Percentiles rank a stretch among this genome's conserved stretches.
phyloP scores from a whole-genome alignment of 192 early-diverging fungal genomes.

The Backusella tarrabulga region DNA sequence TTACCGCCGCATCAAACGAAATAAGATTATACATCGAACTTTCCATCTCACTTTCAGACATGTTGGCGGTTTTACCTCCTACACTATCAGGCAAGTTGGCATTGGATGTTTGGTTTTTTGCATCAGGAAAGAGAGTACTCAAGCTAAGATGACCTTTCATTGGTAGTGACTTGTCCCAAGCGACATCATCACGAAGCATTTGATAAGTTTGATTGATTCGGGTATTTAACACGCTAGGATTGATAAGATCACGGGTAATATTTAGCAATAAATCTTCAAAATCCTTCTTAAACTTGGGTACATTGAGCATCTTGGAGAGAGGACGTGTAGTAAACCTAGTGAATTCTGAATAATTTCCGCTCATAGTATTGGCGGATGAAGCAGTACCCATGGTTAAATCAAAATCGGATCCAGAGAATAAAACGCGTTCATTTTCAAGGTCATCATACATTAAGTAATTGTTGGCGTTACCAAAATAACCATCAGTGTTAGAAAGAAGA shows the following conservation, averaged over 20 bases:
- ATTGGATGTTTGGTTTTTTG: too few relatives aligned
- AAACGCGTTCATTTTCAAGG: background rate
- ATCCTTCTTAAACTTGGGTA: background rate
- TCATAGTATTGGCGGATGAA: background rate
- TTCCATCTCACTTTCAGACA: too few relatives aligned
- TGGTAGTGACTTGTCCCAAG: slow-evolving; percentile 11
- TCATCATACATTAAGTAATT: slow-evolving; percentile 25
- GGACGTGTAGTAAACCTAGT: background rate
- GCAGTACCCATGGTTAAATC: background rate
- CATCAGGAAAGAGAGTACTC: too few relatives aligned
- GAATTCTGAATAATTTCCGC: background rate
- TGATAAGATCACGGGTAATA: background rate
- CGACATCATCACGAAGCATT: slow-evolving; percentile 11
- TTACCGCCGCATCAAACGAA: too few relatives aligned
- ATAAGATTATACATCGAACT: too few relatives aligned
- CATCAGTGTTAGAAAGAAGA: slow-evolving; percentile 12
- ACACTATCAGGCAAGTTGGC: too few relatives aligned
- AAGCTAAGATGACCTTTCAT: too few relatives aligned
- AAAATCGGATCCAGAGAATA: background rate
- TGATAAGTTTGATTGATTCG: background rate
- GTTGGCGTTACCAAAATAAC: slow-evolving; percentile 12
- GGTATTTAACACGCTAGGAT: background rate
- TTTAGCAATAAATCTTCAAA: background rate
- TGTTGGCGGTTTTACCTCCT: too few relatives aligned
- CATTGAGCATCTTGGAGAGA: background rate